A percentile compares a stretch with the other conserved stretches of the same genome.
Conservation (phyloP, 805 yeast genomes). For the Debaryomyces hansenii region DNA sequence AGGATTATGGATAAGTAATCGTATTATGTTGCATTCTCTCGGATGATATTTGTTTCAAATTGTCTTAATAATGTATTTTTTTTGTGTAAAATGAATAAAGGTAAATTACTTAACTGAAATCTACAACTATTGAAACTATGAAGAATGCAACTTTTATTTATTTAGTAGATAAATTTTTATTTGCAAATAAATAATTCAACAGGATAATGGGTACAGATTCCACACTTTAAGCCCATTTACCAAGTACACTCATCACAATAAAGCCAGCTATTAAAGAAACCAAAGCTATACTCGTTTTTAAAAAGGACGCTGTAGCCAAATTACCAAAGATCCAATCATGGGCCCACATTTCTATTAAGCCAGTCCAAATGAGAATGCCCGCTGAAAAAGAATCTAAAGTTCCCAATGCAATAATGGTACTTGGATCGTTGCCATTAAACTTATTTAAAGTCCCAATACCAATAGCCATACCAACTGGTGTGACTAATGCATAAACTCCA, state of each 20-base stretch:
- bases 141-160: no score
- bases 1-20: no score
- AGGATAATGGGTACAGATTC: no score
- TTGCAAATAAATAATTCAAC: no score
- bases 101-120: no score
- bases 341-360: conserved; percentile 30
- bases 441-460: conserved; percentile 26
- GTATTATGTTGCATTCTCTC: no score
- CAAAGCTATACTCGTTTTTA: conserved; percentile 14
- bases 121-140: no score
- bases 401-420: conserved; percentile 31
- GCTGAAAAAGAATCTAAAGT: conserved; percentile 35
- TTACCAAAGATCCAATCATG: conserved; percentile 28
- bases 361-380: conserved; percentile 32
- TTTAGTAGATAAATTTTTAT: no score
- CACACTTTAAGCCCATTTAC: conserved; percentile 28
- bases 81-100: no score
- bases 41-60: no score
- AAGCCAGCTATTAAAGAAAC: conserved; percentile 21
- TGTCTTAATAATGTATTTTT: no score
- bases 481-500: conserved; percentile 17
- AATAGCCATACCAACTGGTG: conserved; percentile 34
- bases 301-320: conserved; percentile 14
- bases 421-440: conserved; percentile 29
- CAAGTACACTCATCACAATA: conserved; percentile 30